Percentiles rank a stretch among this genome's conserved stretches.
These are phyloP conservation scores for Coriaria nepalensis DNA, from an alignment of 306 rosid genomes.

Conservation along the genomic window DNA sequence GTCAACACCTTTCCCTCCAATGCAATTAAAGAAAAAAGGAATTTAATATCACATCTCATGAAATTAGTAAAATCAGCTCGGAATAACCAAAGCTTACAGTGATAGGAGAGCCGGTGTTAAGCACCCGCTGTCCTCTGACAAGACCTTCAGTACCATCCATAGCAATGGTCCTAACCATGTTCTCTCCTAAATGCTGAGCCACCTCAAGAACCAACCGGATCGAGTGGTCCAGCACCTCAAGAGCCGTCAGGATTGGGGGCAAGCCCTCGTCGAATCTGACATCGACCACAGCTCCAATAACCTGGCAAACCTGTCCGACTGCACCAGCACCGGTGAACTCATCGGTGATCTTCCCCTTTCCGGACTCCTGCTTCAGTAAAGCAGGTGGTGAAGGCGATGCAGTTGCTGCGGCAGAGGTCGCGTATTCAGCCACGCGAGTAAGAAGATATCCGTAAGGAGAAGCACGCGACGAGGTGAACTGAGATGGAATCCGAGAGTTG, in stretches of 20 bases:
- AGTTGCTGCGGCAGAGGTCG: slow-evolving; percentile 45
- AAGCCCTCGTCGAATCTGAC: slow-evolving; percentile 71
- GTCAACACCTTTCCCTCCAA: too few relatives aligned
- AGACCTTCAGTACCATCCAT: slow-evolving; percentile 93
- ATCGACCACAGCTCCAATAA: slow-evolving; percentile 85
- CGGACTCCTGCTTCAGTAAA: slow-evolving; percentile 26
- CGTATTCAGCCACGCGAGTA: slow-evolving; percentile 45
- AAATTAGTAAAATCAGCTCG: background rate
- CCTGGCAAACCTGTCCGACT: slow-evolving; percentile 82
- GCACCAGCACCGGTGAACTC: slow-evolving; percentile 72
- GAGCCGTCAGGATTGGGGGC: slow-evolving; percentile 85
- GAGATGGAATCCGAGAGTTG: slow-evolving; percentile 24
- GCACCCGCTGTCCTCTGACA: slow-evolving; percentile 73
- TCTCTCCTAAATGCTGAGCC: slow-evolving; percentile 88
- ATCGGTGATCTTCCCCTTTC: slow-evolving; percentile 44
- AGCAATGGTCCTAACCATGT: slow-evolving; percentile 66
- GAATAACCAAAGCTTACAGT: slow-evolving; percentile 28
- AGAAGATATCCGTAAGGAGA: slow-evolving; percentile 56
- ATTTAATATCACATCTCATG: background rate
- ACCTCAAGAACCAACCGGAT: slow-evolving; percentile 69
- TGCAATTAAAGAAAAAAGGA: background rate
- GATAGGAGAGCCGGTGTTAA: slow-evolving; percentile 86
- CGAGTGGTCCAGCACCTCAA: slow-evolving; percentile 59
- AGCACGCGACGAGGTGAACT: slow-evolving; percentile 28
- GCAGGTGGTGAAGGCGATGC: slow-evolving; percentile 22